These are phyloP conservation scores for Nitzschia sp. DNA, from an alignment of 108 stramenopile species.

Conservation along the genomic window DNA sequence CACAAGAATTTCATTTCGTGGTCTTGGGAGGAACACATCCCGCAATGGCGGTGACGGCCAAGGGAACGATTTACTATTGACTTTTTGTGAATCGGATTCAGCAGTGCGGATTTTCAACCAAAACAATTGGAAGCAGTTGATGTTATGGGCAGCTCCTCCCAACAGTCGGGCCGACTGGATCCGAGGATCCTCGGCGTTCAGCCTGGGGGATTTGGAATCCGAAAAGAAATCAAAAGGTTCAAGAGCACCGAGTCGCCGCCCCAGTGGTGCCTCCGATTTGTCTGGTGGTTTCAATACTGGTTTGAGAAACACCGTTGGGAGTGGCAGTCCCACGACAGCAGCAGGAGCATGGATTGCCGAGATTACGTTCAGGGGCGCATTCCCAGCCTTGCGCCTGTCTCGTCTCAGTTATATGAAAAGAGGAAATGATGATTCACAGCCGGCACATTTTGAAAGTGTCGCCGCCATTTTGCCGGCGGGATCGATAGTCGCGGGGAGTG, in stretches of 20 bases:
- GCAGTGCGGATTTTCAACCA: conserved; percentile 75
- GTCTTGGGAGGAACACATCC: conserved; percentile 58
- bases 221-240: conserved; percentile 29
- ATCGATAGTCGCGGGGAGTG: conserved; percentile 44
- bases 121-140: conserved; percentile 71
- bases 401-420: conserved; percentile 78
- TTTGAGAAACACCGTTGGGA: conserved; percentile 18
- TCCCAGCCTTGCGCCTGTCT: conserved; percentile 81
- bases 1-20: conserved; percentile 76
- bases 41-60: conserved; percentile 38
- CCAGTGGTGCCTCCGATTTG: conserved; percentile 18
- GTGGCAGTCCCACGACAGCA: conserved; percentile 32
- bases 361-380: conserved; percentile 69
- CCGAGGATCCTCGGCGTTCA: conserved; percentile 66
- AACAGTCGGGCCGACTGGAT: conserved; percentile 82
- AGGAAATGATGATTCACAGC: conserved; percentile 65
- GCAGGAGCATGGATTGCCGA: conserved; percentile 91
- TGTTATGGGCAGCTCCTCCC: conserved; percentile 76
- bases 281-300: conserved; percentile 18
- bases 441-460: conserved; percentile 87
- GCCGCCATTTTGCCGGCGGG: conserved; percentile 79
- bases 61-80: conserved; percentile 83
- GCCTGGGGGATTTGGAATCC: conserved; percentile 81
- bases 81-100: conserved; percentile 60
- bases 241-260: conserved; percentile 12